Conservation (phyloP, 2,329 filamentous ascomycete genomes). For the Didymella arachidicola region DNA sequence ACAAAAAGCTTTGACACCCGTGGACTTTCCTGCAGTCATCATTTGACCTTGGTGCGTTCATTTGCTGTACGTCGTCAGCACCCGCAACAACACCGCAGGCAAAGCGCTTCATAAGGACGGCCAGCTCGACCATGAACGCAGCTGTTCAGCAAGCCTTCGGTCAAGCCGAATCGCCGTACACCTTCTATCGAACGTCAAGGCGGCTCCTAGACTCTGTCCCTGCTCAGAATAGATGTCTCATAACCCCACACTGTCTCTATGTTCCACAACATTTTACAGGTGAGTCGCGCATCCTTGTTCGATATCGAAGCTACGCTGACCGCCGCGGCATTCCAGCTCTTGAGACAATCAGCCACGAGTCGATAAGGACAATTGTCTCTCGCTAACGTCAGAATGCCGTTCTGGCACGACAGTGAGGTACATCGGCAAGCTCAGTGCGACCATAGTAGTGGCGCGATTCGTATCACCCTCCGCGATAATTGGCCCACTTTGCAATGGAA, state of each 20-base stretch:
- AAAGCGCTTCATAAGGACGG: not conserved
- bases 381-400: constrained; percentile 16
- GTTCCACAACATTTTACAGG: constrained; percentile 3
- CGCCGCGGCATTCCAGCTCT: constrained; percentile 18
- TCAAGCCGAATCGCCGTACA: not conserved
- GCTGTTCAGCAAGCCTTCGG: not conserved
- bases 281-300: constrained; percentile 5
- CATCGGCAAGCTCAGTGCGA: constrained; percentile 19
- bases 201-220: not conserved
- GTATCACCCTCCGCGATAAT: not conserved
- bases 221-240: not conserved
- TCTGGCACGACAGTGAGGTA: constrained; percentile 20
- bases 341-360: constrained; percentile 15
- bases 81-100: not conserved
- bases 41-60: not conserved
- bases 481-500: constrained; percentile 4
- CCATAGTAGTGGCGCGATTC: constrained; percentile 4
- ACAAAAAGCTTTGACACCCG: not conserved
- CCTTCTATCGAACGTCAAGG: not conserved
- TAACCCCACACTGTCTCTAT: not conserved
- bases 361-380: constrained; percentile 18
- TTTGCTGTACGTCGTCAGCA: constrained; percentile 1
- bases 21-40: constrained; percentile 5
- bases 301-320: constrained; percentile 15
- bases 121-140: not conserved